Conservation (phyloP, 2,329 filamentous ascomycete genomes). For the Cladosporium sp. region DNA sequence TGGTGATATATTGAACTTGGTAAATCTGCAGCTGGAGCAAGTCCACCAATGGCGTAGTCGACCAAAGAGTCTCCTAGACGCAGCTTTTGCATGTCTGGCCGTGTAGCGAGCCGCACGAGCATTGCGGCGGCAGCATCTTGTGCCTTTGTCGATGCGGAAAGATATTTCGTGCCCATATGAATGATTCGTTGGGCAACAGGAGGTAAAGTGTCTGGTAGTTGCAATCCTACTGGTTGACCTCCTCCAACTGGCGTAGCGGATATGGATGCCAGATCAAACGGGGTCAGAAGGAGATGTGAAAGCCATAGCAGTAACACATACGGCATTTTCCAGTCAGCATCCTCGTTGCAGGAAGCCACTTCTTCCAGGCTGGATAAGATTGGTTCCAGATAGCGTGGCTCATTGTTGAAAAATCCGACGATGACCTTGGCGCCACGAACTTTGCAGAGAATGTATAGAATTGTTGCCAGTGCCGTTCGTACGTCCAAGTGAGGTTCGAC, state of each 20-base stretch:
- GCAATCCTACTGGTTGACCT: not conserved
- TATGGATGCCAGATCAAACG: constrained; percentile 86
- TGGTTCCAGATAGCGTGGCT: constrained; percentile 77
- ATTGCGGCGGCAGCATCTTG: constrained; percentile 81
- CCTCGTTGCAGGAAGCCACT: constrained; percentile 13
- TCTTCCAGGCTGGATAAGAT: constrained; percentile 53
- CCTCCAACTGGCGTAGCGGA: constrained; percentile 42
- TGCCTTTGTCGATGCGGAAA: constrained; percentile 77
- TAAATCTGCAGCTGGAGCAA: constrained; percentile 37
- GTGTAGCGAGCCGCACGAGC: constrained; percentile 74
- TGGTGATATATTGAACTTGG: constrained; percentile 61
- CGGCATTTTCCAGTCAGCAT: constrained; percentile 69
- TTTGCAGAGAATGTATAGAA: constrained; percentile 91
- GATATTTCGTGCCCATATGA: constrained; percentile 65
- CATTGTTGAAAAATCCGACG: constrained; percentile 84
- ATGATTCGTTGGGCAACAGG: constrained; percentile 67
- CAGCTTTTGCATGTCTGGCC: constrained; percentile 80
- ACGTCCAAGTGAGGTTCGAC: constrained; percentile 38
- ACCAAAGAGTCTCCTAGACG: constrained; percentile 66
- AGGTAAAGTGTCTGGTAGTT: constrained; percentile 59
- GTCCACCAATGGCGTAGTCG: constrained; percentile 62
- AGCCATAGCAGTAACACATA: constrained; percentile 86
- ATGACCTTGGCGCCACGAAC: constrained; percentile 91
- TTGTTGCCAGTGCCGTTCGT: constrained; percentile 67
- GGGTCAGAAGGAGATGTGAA: constrained; percentile 56